These are phyloP conservation scores for Globisporangium spinosum DNA, from an alignment of 352 stramenopile genomes.

Conservation along the genomic window DNA sequence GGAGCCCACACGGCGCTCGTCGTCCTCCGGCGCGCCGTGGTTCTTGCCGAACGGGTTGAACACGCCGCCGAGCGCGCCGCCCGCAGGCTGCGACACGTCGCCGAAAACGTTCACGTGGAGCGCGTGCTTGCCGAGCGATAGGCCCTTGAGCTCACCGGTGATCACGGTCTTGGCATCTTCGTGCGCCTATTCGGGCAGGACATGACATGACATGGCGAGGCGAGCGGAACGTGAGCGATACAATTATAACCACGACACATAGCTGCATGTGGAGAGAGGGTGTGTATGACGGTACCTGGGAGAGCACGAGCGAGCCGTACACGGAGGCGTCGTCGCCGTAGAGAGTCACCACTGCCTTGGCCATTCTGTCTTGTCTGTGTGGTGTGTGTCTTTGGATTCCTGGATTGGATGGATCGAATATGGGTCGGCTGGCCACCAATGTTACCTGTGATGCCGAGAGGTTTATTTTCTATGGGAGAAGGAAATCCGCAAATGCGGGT, in stretches of 20 bases:
- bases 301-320: slow-evolving; percentile 78
- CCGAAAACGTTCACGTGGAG: slow-evolving; percentile 95
- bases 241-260: not conserved
- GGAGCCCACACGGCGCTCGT: slow-evolving; percentile 94
- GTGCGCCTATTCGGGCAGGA: slow-evolving; percentile 38
- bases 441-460: not conserved
- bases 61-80: slow-evolving; percentile 82
- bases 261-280: not conserved
- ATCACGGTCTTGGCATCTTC: slow-evolving; percentile 88
- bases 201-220: not conserved
- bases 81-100: slow-evolving; percentile 86
- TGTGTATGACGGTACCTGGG: slow-evolving; percentile 37
- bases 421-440: slow-evolving; percentile 10
- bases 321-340: slow-evolving; percentile 80
- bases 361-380: slow-evolving; percentile 39
- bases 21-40: slow-evolving; percentile 94
- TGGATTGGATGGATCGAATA: slow-evolving; percentile 9
- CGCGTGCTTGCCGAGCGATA: slow-evolving; percentile 90
- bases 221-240: not conserved
- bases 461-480: not conserved
- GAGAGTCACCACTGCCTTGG: slow-evolving; percentile 85
- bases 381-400: not conserved
- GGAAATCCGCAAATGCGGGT: not conserved
- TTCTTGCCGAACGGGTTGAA: slow-evolving; percentile 99
- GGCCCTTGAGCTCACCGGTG: slow-evolving; percentile 73